Conservation (phyloP, 192 early-diverging fungal species). For the Linnemannia elongata region DNA sequence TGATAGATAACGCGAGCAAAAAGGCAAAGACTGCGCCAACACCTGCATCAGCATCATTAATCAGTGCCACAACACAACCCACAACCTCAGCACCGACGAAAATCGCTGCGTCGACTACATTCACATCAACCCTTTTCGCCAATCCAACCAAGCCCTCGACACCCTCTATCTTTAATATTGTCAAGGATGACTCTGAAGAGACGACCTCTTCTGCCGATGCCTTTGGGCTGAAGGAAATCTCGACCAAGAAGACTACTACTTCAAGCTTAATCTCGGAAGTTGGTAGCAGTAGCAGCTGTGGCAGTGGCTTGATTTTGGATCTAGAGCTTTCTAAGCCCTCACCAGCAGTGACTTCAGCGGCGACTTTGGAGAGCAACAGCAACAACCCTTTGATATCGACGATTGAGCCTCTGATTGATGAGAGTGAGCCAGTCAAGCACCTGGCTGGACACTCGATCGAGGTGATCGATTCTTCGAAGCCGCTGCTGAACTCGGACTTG, state of each 20-base stretch:
- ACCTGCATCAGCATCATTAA: background rate
- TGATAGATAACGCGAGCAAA: slow-evolving; percentile 10
- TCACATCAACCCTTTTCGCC: slow-evolving; percentile 15
- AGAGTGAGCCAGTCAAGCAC: slow-evolving; percentile 34
- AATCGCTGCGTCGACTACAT: slow-evolving; percentile 1
- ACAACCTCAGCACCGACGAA: background rate
- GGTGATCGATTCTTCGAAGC: slow-evolving; percentile 29
- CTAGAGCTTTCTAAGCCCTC: background rate
- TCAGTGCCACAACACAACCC: background rate
- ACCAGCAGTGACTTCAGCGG: background rate
- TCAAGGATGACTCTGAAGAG: slow-evolving; percentile 21
- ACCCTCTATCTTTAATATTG: slow-evolving; percentile 61
- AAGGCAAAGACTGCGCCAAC: background rate
- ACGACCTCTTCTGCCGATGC: background rate
- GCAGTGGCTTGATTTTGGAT: slow-evolving; percentile 6
- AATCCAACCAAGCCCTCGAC: slow-evolving; percentile 18
- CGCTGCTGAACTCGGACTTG: slow-evolving; percentile 11
- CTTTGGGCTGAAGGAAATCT: slow-evolving; percentile 34
- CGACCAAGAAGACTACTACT: slow-evolving; percentile 17
- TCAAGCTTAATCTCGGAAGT: slow-evolving; percentile 2
- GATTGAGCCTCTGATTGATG: slow-evolving; percentile 32
- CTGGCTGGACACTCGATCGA: slow-evolving; percentile 18
- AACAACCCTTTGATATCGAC: background rate
- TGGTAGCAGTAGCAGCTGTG: background rate
- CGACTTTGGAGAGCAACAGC: background rate